phyloP scores from a whole-genome alignment of 2,329 filamentous ascomycete species.

The Pestalotiopsis sp. region DNA sequence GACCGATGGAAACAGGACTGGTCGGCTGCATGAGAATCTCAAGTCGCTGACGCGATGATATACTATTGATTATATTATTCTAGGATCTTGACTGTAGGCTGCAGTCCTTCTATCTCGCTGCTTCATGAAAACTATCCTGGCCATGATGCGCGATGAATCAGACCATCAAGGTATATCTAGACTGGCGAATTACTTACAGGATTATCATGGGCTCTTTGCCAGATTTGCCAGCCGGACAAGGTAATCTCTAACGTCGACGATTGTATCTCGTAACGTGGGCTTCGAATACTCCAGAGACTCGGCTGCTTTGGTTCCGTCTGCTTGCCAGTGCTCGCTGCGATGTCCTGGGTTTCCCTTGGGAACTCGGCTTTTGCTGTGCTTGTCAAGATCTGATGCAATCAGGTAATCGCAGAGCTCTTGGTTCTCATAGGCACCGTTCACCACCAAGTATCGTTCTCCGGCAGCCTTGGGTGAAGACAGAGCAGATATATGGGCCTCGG shows the following conservation, averaged over 20 bases:
- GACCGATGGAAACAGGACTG: background rate
- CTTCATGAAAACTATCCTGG: no score
- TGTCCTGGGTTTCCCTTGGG: background rate
- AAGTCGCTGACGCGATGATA: no score
- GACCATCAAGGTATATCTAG: no score
- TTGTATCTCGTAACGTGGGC: background rate
- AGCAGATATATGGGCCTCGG: constrained; percentile 7
- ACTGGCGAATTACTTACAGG: background rate
- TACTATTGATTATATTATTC: no score
- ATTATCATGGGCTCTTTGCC: background rate
- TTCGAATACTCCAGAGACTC: background rate
- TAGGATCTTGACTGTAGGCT: no score
- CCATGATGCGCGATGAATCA: no score
- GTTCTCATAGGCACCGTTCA: constrained; percentile 8
- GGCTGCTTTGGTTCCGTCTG: constrained; percentile 6
- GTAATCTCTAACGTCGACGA: background rate
- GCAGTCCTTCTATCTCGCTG: no score
- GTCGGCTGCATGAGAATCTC: no score
- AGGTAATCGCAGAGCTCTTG: constrained; percentile 4
- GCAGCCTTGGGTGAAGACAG: background rate
- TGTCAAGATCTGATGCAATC: background rate
- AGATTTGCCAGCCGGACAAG: background rate
- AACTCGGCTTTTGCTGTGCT: background rate
- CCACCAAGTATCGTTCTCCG: background rate
- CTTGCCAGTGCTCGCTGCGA: background rate